Evolutionary conservation across 805 yeast genomes (phyloP).

Genomic region (Kurtzmaniella cleridarum): DNA sequence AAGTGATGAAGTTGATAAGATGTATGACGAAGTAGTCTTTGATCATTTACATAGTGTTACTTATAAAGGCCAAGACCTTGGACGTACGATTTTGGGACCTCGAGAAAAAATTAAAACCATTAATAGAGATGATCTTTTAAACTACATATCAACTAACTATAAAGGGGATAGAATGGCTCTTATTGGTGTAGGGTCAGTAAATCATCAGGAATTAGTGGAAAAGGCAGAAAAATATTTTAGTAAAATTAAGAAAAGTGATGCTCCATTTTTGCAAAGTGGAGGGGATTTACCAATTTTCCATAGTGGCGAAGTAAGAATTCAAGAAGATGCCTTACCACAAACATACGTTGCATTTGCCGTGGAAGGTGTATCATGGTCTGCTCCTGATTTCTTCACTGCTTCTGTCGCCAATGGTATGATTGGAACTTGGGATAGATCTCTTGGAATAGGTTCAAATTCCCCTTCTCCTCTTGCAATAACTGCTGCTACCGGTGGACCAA

Average conservation of each 20-base stretch:
- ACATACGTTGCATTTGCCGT: conserved; percentile 91
- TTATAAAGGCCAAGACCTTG: conserved; percentile 85
- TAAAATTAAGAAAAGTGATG: conserved; percentile 52
- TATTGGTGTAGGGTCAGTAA: conserved; percentile 94
- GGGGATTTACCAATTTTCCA: conserved; percentile 73
- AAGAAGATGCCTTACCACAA: conserved; percentile 76
- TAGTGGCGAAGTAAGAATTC: conserved; percentile 81
- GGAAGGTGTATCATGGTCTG: conserved; percentile 98
- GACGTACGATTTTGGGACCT: conserved; percentile 96
- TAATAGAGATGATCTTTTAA: conserved; percentile 65
- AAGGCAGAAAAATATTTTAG: conserved; percentile 77
- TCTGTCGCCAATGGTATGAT: conserved; percentile 94
- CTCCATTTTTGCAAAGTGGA: conserved; percentile 69
- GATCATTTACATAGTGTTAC: conserved; percentile 94
- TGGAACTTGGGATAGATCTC: conserved; percentile 95
- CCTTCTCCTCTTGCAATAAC: conserved; percentile 82
- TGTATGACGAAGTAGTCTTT: conserved; percentile 97
- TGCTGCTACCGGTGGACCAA: conserved; percentile 51
- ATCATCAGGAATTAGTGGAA: conserved; percentile 76
- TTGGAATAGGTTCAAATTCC: conserved; percentile 76
- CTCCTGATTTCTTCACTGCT: conserved; percentile 92
- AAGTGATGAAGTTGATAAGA: conserved; percentile 95
- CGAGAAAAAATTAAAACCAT: conserved; percentile 80
- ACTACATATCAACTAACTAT: conserved; percentile 80
- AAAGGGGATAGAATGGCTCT: conserved; percentile 96